Evolutionary conservation across 2,329 filamentous ascomycete genomes (phyloP), one percentile per base, ranked within the genome.

Genomic region (Metarhizium anisopliae): DNA sequence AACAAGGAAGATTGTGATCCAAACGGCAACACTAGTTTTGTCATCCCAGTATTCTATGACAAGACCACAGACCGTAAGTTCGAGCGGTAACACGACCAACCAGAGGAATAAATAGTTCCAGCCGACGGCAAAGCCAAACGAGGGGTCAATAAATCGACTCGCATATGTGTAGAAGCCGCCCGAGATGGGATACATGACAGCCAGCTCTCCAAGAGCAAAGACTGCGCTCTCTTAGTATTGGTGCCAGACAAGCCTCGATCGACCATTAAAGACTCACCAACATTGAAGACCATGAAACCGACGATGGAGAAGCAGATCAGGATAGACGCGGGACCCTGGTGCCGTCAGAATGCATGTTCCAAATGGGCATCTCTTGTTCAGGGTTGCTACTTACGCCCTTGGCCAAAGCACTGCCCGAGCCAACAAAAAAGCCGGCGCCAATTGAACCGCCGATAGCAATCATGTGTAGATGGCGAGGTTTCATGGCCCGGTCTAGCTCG

Each of bases 151-250:
- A 64, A 85, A 85, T 53, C 82, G 81, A 55, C 75, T 74, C 32
- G 78, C 80, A 69, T 83, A 84, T 30, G 79, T 80, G 63, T 82
- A 84, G 74, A 85, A 85, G 60, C 80, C 80, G 67, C 82, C 82
- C 63, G 80, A 82, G 64, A 84, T 76, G 16, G 82, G 82, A 59
- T 79, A 85, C 73, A 84, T 77, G 63, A 84, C 77, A 56, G 81
- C 80, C 53, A 85, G 69, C 65, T 85, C 82, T 60, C 81, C 82
- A 52, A 85, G 76, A 57, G 82, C 81, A 63, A 80, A 80, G 59
- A 84, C 76, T 67, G 18, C 6, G n/a, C 75, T 67, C 18, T 29
- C 14, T 5, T 49, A n/a, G 6, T 25, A 49, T 25, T 4, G 16
- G 25, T 13, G n/a, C n/a, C 6, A 16, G 29, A 20, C 18, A 5